Evolutionary conservation across 805 yeast species (phyloP).

Genomic region (Sungouiella blattae): DNA sequence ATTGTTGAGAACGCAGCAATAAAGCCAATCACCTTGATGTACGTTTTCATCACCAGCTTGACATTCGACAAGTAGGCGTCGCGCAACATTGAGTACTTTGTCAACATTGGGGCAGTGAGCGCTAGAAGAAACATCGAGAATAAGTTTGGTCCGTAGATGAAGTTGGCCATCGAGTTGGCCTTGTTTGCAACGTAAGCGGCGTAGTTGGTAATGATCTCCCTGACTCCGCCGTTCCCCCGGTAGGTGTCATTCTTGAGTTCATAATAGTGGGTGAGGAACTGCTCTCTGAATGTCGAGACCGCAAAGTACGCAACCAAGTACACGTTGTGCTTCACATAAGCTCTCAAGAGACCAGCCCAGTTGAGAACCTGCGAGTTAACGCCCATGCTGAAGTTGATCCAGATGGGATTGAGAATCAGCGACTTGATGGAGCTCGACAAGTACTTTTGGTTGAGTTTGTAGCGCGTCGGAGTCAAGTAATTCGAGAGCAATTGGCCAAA

Average conservation of each 20-base stretch:
- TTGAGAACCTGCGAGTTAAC: slow-evolving; percentile 20
- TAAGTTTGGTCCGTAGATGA: slow-evolving; percentile 35
- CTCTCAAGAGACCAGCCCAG: slow-evolving; percentile 26
- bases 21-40: slow-evolving; percentile 34
- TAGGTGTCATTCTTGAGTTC: slow-evolving; percentile 17
- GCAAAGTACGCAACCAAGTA: slow-evolving; percentile 18
- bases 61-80: slow-evolving; percentile 14
- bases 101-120: slow-evolving; percentile 30
- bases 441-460: slow-evolving; percentile 33
- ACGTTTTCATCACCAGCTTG: slow-evolving; percentile 29
- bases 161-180: slow-evolving; percentile 31
- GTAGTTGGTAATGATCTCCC: slow-evolving; percentile 12
- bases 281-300: slow-evolving; percentile 15
- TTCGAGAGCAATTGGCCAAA: slow-evolving; percentile 39
- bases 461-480: slow-evolving; percentile 38
- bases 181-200: slow-evolving; percentile 11
- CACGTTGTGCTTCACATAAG: slow-evolving; percentile 26
- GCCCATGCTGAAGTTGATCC: slow-evolving; percentile 37
- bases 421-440: slow-evolving; percentile 29
- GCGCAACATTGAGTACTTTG: slow-evolving; percentile 9
- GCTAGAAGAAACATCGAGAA: slow-evolving; percentile 32
- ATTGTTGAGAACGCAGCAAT: slow-evolving; percentile 29
- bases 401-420: slow-evolving; percentile 35
- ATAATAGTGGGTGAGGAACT: slow-evolving; percentile 22
- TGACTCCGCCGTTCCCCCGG: background rate